Conservation (phyloP, 495 filamentous ascomycete genomes). For the Hypomontagnella monticulosa region DNA sequence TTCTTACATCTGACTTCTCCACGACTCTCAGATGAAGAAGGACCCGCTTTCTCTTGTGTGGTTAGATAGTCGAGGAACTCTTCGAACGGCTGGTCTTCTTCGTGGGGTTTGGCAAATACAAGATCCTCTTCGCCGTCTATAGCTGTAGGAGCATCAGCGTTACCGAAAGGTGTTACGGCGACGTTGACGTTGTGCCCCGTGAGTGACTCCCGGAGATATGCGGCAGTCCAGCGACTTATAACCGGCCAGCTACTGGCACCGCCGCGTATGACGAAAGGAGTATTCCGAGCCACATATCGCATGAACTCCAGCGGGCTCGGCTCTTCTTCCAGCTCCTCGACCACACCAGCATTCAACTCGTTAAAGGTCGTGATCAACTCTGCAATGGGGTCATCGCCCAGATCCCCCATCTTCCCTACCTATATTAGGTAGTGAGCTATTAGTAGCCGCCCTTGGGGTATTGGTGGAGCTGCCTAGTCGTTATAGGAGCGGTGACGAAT, state of each 20-base stretch:
- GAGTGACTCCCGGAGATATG: conserved; percentile 63
- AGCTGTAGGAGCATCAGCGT: conserved; percentile 68
- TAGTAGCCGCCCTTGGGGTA: conserved; percentile 1
- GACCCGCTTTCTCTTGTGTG: conserved; percentile 45
- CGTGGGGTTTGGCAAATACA: conserved; percentile 65
- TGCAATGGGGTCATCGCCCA: conserved; percentile 49
- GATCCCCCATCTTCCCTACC: conserved; percentile 23
- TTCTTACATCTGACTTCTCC: conserved; percentile 59
- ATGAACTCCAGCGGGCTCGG: conserved; percentile 79
- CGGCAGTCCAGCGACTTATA: conserved; percentile 64
- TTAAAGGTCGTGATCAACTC: conserved; percentile 72
- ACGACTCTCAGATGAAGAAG: background rate
- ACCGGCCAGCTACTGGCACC: conserved; percentile 69
- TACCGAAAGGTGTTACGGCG: conserved; percentile 74
- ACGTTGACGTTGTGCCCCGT: conserved; percentile 67
- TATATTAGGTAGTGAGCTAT: background rate
- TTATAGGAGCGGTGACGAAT: conserved; percentile 1
- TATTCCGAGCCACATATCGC: conserved; percentile 71
- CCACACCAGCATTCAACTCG: conserved; percentile 67
- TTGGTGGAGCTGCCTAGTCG: background rate
- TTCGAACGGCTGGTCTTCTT: conserved; percentile 60
- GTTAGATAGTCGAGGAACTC: conserved; percentile 59
- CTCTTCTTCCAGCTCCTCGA: conserved; percentile 66
- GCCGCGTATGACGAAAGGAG: conserved; percentile 72
- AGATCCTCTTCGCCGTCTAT: conserved; percentile 45